Conservation (phyloP, 345 rosid genomes). For the Litchi chinensis region DNA sequence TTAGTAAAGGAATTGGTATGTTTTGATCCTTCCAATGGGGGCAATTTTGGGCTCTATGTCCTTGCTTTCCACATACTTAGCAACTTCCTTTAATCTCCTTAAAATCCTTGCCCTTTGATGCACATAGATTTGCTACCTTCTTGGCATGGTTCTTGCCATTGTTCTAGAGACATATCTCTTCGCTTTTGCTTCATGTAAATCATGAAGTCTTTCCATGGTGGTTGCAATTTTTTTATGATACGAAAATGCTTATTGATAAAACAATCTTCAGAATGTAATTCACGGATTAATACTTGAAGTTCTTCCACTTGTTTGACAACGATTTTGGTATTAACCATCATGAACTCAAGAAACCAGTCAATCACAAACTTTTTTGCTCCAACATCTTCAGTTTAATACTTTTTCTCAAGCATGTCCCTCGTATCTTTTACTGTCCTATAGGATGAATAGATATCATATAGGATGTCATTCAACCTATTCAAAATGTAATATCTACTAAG, state of each 20-base stretch:
- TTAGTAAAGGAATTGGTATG: too few species aligned
- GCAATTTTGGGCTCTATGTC: too few species aligned
- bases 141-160: too few species aligned
- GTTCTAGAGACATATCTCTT: too few species aligned
- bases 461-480: not conserved
- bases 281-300: not conserved
- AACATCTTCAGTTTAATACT: not conserved
- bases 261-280: not conserved
- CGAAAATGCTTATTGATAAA: not conserved
- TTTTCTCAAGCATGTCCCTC: not conserved
- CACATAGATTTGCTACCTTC: too few species aligned
- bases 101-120: too few species aligned
- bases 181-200: too few species aligned
- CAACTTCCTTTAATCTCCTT: too few species aligned
- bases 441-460: not conserved
- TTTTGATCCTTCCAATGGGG: too few species aligned
- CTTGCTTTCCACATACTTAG: too few species aligned
- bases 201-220: not conserved
- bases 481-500: not conserved
- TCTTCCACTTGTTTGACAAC: not conserved
- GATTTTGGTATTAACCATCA: not conserved
- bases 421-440: not conserved
- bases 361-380: not conserved
- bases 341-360: not conserved
- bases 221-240: not conserved